phyloP scores from a whole-genome alignment of 2,329 filamentous ascomycete species.

The Venturia nashicola region DNA sequence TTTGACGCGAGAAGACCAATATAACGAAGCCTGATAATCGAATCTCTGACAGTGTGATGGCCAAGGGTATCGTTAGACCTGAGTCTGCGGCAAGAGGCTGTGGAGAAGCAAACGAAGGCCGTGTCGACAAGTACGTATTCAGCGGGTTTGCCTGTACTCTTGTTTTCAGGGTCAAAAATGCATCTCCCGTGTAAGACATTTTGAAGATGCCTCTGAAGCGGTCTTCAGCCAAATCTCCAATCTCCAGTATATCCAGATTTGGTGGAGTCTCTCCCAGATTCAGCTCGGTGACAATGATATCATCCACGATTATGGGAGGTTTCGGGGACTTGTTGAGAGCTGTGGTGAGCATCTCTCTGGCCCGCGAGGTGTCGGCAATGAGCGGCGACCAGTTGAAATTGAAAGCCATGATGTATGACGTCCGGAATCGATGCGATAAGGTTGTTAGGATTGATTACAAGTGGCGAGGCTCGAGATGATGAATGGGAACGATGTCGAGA shows the following conservation, averaged over 20 bases:
- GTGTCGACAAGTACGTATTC: constrained; percentile 88
- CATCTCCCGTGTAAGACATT: constrained; percentile 95
- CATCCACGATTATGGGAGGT: constrained; percentile 97
- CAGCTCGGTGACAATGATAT: constrained; percentile 95
- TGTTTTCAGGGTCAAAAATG: constrained; percentile 88
- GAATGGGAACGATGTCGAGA: neutral
- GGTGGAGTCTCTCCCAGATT: constrained; percentile 92
- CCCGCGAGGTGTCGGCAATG: constrained; percentile 84
- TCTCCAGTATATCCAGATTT: constrained; percentile 92
- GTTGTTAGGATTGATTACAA: neutral
- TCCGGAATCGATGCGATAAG: neutral
- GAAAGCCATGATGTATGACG: constrained; percentile 66
- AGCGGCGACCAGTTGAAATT: constrained; percentile 99
- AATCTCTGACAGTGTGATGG: constrained; percentile 92
- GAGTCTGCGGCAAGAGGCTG: constrained; percentile 83
- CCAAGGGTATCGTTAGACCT: constrained; percentile 89
- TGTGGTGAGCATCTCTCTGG: constrained; percentile 85
- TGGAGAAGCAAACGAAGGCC: constrained; percentile 84
- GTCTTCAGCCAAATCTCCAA: constrained; percentile 94
- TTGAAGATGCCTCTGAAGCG: constrained; percentile 97
- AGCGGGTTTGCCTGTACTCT: constrained; percentile 95
- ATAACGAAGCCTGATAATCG: constrained; percentile 96
- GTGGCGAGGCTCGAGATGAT: constrained; percentile 2
- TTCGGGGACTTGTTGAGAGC: constrained; percentile 97
- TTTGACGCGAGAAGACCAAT: constrained; percentile 92